Base-by-base conservation (phyloP, 371 early-diverging fungal genomes). In the Mucor saturninus region DNA sequence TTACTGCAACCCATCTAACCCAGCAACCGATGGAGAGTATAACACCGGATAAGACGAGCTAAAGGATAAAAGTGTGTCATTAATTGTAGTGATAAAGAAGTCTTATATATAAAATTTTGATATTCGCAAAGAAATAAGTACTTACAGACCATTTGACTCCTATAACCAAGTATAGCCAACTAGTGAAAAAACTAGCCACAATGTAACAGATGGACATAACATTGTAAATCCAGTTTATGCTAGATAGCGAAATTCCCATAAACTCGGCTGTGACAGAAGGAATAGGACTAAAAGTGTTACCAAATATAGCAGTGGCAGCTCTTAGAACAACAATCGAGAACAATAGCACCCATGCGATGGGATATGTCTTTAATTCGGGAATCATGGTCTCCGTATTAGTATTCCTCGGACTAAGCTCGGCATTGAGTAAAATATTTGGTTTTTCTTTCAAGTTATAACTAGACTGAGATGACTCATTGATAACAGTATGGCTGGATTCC, bases 1-100 rank as follows among this genome's bases (percentile, higher is more conserved):
- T 77, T 31, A 83, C 77, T 54, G 84, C 80, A 28, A 87, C 52
- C 74, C 80, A 84, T 26, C 87, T 81, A 21, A 88, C 71, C 75
- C 84, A 80, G n/a, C 87, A 79, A 2, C 89, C 89, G 29, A 75
- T n/a, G 0, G 83, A 59, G 42, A 80, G 76, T 30, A 80, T 64
- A 6, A 67, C 28, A 0, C 85, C 81, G 4, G 87, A 80, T 58
- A 82, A 46, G 28, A 86, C 68, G 43, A 84, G 67, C 65, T 81
- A 69, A 13, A 10, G 30, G 11, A 26, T 45, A 42, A 48, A 38
- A 28, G n/a, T 4, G 15, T 21, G 37, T 62, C 59, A 29, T 14
- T 31, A 42, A 38, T 43, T 49, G 21, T 28, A 21, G 21, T 21
- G 21, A 30, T 42, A 26, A 15, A 11, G 29, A 46, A 49, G 2